Percentiles rank a stretch among this genome's conserved stretches.
Evolutionary conservation across 345 rosid species (phyloP).

Genomic region (Crucihimalaya himalaica): DNA sequence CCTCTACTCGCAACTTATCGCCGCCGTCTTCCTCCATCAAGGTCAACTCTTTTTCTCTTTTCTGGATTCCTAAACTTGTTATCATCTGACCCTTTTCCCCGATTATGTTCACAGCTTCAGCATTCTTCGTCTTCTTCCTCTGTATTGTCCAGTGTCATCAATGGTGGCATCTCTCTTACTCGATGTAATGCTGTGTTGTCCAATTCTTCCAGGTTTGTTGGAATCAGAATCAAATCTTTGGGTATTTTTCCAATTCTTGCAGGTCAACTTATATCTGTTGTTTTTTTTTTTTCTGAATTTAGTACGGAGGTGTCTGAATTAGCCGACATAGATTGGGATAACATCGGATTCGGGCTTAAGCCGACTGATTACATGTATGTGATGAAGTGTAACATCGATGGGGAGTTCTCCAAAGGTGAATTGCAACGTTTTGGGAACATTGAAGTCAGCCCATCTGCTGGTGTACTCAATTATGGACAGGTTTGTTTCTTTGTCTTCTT

Average conservation of each 20-base stretch:
- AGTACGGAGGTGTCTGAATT: slow-evolving; percentile 49
- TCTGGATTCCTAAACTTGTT: background rate
- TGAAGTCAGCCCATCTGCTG: slow-evolving; percentile 85
- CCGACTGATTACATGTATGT: slow-evolving; percentile 86
- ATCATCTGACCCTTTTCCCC: background rate
- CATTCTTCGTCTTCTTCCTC: slow-evolving; percentile 33
- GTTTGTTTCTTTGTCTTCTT: slow-evolving; percentile 36
- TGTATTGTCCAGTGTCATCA: slow-evolving; percentile 18
- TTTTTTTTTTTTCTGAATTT: background rate
- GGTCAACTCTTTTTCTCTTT: slow-evolving; percentile 41
- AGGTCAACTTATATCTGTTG: background rate
- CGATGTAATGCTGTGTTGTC: slow-evolving; percentile 38
- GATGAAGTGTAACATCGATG: slow-evolving; percentile 64
- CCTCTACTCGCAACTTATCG: slow-evolving; percentile 28
- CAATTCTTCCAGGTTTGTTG: slow-evolving; percentile 31
- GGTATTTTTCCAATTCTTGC: background rate
- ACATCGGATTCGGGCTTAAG: slow-evolving; percentile 69
- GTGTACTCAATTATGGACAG: slow-evolving; percentile 94
- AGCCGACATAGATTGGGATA: slow-evolving; percentile 86
- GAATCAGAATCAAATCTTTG: background rate
- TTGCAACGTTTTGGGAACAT: slow-evolving; percentile 82
- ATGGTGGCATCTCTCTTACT: slow-evolving; percentile 41
- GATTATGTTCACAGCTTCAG: slow-evolving; percentile 45
- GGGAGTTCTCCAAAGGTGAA: slow-evolving; percentile 66
- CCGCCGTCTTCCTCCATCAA: slow-evolving; percentile 42